Base-by-base conservation (phyloP, 768 basidiomycete genomes). In the Gloeostereum incarnatum region DNA sequence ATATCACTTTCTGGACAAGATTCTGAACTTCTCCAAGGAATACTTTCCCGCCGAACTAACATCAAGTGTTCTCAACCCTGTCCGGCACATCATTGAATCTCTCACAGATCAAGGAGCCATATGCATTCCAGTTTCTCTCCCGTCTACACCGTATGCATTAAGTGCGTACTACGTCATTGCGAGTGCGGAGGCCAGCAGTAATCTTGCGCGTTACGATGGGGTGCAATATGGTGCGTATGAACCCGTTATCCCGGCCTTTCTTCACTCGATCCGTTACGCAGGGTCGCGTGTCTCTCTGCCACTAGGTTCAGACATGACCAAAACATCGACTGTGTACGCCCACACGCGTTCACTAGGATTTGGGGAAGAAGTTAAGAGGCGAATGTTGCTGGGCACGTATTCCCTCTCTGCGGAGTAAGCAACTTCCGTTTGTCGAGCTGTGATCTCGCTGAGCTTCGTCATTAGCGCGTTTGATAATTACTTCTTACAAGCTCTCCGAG, bases 131-230 rank as follows among this genome's bases (percentile, higher is more conserved):
- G 78, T 97, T 0, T 81, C 82, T 6, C 63, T 97, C 8, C 85
- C 89, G 13, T 63, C 58, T 18, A 71, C 65, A 9, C 53, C 60
- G 1, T 84, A 83, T 50, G 87, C 89, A 0, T 67, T 98, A 4
- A 89, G 90, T 39, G 85, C 91, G 9, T 98, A 98, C 63, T 98
- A 97, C 51, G 87, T 96, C n/a, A 70, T 98, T 11, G 86, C 94
- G 1, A 86, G 81, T 43, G 92, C 94, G 0, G 94, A 97, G 53
- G 93, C 93, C 0, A 84, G 86, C 44, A 92, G 89, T 41, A 96
- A 93, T 51, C 63, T 98, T 40, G 89, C 87, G 3, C 66, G 91
- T 27, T 98, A 82, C 51, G 90, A 93, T 34, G 93, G 93, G 0
- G 71, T 92, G 1, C 73, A 82, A 48, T 96, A 80, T 51, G 94